phyloP scores from a whole-genome alignment of 148 eudicot genomes.

The Amaranthus cruentus region DNA sequence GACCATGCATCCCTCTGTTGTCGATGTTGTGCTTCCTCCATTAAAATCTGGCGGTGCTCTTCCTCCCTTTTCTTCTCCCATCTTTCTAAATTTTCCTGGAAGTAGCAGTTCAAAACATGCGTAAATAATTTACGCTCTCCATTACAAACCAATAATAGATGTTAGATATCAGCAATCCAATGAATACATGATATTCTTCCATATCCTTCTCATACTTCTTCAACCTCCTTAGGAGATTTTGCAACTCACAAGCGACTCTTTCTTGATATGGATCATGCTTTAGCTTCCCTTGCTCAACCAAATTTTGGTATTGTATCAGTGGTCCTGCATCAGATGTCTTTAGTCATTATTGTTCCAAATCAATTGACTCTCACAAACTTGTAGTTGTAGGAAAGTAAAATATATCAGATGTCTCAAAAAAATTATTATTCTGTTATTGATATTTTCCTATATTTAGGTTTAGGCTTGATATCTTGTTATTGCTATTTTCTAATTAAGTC shows the following conservation, averaged over 20 bases:
- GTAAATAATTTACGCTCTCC: neutral
- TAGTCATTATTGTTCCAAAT: neutral
- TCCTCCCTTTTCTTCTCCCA: constrained; percentile 75
- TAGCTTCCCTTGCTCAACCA: constrained; percentile 73
- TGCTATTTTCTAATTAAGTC: too few relatives aligned
- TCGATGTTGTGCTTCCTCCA: constrained; percentile 72
- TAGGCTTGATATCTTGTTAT: too few relatives aligned
- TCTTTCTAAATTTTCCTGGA: constrained; percentile 50
- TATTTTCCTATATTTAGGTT: too few relatives aligned
- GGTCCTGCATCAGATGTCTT: constrained; percentile 44
- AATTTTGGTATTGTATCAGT: constrained; percentile 51
- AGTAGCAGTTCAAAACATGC: constrained; percentile 9
- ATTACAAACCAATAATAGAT: neutral
- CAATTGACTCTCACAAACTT: neutral
- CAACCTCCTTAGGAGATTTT: constrained; percentile 65
- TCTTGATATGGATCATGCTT: constrained; percentile 82
- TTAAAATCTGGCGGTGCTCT: constrained; percentile 59
- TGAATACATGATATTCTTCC: constrained; percentile 70
- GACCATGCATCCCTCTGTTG: constrained; percentile 48
- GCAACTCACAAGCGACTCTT: constrained; percentile 71
- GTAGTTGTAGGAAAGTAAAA: too few relatives aligned
- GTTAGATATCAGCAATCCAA: neutral
- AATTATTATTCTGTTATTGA: too few relatives aligned
- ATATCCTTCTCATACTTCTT: constrained; percentile 76
- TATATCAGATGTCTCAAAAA: too few relatives aligned